Percentiles rank a stretch among this genome's conserved stretches.
phyloP scores from a whole-genome alignment of 2,329 filamentous ascomycete species.

The Colletotrichum godetiae region DNA sequence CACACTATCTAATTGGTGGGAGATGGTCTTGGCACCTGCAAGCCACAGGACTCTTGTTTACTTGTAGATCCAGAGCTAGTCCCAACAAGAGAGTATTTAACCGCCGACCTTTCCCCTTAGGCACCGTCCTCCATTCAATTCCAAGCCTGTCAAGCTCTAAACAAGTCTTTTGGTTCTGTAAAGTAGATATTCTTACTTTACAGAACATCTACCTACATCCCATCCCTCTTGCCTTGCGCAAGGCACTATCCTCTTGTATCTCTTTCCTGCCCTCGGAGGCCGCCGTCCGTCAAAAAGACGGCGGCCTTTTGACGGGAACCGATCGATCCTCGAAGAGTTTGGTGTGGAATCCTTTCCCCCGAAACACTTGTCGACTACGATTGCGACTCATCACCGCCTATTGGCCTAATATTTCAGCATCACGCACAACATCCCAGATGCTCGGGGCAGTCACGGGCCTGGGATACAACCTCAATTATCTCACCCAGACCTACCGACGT shows the following conservation, averaged over 20 bases:
- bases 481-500: neutral
- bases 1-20: neutral
- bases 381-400: neutral
- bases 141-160: neutral
- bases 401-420: neutral
- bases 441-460: neutral
- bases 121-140: neutral
- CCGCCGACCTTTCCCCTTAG: neutral
- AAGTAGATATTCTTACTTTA: no score
- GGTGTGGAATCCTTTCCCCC: neutral
- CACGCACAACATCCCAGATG: neutral
- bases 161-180: no score
- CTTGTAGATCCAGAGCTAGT: neutral
- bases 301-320: slow-evolving; percentile 5
- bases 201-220: no score
- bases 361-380: neutral
- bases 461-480: neutral
- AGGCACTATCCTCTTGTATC: neutral
- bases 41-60: neutral
- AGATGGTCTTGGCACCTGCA: neutral
- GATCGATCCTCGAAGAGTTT: neutral
- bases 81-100: neutral
- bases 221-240: neutral
- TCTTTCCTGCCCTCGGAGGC: neutral
- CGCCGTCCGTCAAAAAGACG: slow-evolving; percentile 7